Base-by-base conservation (phyloP, 805 yeast species). In the Pichia paraexigua region DNA sequence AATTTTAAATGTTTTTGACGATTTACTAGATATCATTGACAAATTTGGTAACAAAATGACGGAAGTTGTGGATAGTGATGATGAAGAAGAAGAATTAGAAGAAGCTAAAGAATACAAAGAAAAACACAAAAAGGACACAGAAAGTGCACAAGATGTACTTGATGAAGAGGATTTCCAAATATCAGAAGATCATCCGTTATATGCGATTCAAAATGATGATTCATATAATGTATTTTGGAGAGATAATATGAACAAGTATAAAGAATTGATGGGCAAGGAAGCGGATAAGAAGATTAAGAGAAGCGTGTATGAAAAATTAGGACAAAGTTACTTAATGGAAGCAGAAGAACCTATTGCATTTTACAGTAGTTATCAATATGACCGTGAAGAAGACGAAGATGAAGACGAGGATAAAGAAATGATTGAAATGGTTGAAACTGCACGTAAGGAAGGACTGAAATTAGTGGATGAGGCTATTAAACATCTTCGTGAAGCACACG, bases 11-110 rank as follows among this genome's bases (percentile, higher is more conserved):
- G 73, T 79, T 1, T 68, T 83, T 45, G 87, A 85, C 63, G 92
- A 85, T 63, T 68, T 85, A 53, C 66, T 86, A 32, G 91, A 85
- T 51, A 78, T 85, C 53, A 72, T 83, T 32, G 80, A 78, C 55
- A 79, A 80, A 60, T 85, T 85, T 55, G 91, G 89, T 27, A 71
- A 73, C 43, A 76, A 77, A 46, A 71, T 76, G 25, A 77, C 73
- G 30, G 87, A 81, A 58, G 84, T 82, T 13, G 68, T 81, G 30
- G 87, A 79, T 52, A 76, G 81, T 62, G 84, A 78, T 49, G 71
- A 63, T 10, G 71, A 63, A 8, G 70, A 27, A 13, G 47, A 18
- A 2, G 87, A 80, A 56, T 83, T 81, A 11, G 68, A 78, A 49
- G 75, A 80, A 60, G 82, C 77, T 46, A 71, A 68, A 41, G 84